phyloP scores from a whole-genome alignment of 2,329 filamentous ascomycete genomes.

The Aureobasidium uvarum region DNA sequence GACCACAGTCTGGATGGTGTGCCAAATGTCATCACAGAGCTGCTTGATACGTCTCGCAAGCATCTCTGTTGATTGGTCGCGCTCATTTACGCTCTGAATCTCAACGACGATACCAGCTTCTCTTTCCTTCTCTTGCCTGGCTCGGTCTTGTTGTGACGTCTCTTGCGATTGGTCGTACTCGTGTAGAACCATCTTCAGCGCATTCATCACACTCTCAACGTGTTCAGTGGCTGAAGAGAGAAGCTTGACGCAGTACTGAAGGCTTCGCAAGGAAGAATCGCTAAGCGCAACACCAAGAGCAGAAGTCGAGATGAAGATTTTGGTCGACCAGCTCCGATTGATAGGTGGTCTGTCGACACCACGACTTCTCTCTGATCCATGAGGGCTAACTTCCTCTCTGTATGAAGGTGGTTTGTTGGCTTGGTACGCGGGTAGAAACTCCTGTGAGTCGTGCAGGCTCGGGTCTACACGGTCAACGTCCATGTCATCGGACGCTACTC shows the following conservation, averaged over 20 bases:
- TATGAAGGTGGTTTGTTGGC: slow-evolving; percentile 56
- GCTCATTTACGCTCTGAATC: slow-evolving; percentile 25
- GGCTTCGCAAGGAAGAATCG: slow-evolving; percentile 76
- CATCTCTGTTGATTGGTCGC: slow-evolving; percentile 48
- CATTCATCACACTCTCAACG: slow-evolving; percentile 70
- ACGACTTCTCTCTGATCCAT: slow-evolving; percentile 32
- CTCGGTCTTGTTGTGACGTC: slow-evolving; percentile 27
- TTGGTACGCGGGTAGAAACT: slow-evolving; percentile 81
- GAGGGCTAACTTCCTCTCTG: slow-evolving; percentile 38
- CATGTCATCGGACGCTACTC: slow-evolving; percentile 46
- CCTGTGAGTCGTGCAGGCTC: slow-evolving; percentile 44
- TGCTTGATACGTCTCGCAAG: slow-evolving; percentile 77
- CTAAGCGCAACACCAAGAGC: slow-evolving; percentile 89
- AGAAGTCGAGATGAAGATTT: slow-evolving; percentile 85
- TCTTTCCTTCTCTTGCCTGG: slow-evolving; percentile 29
- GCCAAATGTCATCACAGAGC: slow-evolving; percentile 50
- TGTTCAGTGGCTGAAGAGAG: slow-evolving; percentile 79
- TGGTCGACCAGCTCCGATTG: slow-evolving; percentile 65
- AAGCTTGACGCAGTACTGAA: slow-evolving; percentile 81
- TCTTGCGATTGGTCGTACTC: slow-evolving; percentile 63
- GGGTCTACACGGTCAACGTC: slow-evolving; percentile 48
- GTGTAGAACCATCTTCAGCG: slow-evolving; percentile 71
- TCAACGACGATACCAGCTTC: slow-evolving; percentile 30
- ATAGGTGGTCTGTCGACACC: slow-evolving; percentile 39
- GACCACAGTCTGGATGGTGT: slow-evolving; percentile 70